phyloP scores from a whole-genome alignment of 306 rosid genomes.

The Acacia acuminata region DNA sequence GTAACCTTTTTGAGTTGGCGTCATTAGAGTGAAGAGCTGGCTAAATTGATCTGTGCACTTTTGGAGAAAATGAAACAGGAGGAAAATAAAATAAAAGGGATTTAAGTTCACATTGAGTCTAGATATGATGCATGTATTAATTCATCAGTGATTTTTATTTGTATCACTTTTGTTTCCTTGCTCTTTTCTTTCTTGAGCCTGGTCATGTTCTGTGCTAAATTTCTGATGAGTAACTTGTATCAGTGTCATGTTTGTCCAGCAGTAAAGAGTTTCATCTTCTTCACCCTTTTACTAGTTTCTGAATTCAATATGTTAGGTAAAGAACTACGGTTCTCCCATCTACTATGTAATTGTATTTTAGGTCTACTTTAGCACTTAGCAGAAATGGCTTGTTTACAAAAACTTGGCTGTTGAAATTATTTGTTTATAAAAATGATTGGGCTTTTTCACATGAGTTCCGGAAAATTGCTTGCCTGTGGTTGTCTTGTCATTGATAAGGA shows the following conservation, averaged over 20 bases:
- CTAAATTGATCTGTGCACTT: background rate
- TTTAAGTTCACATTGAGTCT: background rate
- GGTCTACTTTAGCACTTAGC: background rate
- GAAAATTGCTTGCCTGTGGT: background rate
- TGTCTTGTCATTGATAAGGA: background rate
- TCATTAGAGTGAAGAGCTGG: background rate
- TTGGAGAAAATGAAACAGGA: background rate
- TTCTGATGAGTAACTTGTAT: background rate
- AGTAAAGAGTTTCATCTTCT: background rate
- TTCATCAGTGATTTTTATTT: background rate
- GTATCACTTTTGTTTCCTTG: background rate
- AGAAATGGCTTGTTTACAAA: background rate
- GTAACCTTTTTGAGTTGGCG: too few relatives aligned
- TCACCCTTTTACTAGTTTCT: background rate
- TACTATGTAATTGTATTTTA: background rate
- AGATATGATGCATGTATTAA: constrained; percentile 5
- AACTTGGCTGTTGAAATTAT: background rate
- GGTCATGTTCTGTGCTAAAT: background rate
- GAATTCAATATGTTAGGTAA: background rate
- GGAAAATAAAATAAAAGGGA: background rate
- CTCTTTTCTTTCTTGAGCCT: background rate
- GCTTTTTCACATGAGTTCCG: background rate
- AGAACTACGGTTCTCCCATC: too few relatives aligned
- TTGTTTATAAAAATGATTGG: background rate
- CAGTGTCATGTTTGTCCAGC: background rate